A percentile compares a stretch with the other conserved stretches of the same genome.
phyloP scores from a whole-genome alignment of 441 rosid genomes.

The Codiaeum variegatum region DNA sequence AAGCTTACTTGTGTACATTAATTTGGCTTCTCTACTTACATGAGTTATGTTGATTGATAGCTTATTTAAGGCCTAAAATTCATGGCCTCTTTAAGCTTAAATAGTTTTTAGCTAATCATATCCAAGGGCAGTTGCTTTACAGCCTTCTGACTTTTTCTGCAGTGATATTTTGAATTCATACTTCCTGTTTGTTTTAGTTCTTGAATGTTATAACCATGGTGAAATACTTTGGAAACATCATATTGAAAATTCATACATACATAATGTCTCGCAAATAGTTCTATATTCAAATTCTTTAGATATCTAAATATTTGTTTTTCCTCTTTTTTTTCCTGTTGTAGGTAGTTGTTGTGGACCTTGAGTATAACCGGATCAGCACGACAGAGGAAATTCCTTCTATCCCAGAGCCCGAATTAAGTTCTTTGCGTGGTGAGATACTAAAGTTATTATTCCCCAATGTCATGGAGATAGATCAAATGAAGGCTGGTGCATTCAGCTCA shows the following conservation, averaged over 20 bases:
- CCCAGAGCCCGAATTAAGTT: slow-evolving; percentile 93
- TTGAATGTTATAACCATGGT: slow-evolving; percentile 4
- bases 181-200: neutral
- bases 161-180: neutral
- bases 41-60: neutral
- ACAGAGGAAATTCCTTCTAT: slow-evolving; percentile 93
- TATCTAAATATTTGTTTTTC: neutral
- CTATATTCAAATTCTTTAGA: neutral
- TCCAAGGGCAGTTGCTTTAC: neutral
- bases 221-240: neutral
- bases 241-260: neutral
- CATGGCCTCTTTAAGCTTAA: neutral
- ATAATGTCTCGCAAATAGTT: neutral
- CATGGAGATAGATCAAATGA: slow-evolving; percentile 86
- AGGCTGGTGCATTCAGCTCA: slow-evolving; percentile 46
- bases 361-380: slow-evolving; percentile 76
- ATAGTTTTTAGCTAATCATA: neutral
- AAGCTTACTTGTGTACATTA: neutral
- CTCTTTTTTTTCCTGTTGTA: slow-evolving; percentile 30
- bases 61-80: neutral
- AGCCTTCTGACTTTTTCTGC: neutral
- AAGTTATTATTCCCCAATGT: slow-evolving; percentile 81
- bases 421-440: slow-evolving; percentile 70
- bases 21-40: neutral
- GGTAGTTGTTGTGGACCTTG: slow-evolving; percentile 99